Evolutionary conservation across 139 green algal genomes (phyloP), one percentile per base, ranked within the genome.

Genomic region (Astrephomene gubernaculifera): DNA sequence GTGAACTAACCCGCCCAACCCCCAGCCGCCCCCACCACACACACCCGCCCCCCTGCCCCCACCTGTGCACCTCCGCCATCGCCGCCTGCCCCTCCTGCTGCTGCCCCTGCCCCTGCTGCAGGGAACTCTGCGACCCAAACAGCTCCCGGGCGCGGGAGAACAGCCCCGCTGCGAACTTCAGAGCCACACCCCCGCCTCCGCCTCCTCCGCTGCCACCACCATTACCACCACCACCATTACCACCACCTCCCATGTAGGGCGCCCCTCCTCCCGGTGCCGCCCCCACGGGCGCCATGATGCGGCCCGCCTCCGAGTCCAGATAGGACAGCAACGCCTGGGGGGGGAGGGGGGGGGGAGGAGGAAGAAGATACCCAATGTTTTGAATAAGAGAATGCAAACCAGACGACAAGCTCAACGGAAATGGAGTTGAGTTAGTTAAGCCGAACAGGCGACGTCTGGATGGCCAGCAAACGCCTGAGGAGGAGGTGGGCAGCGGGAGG

Each of bases 231-330:
- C 49, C 49, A 2, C 27, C 53, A 3, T 41, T 31, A 19, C 14
- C 36, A 52, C 21, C 39, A 29, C 54, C 38, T 41, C 39, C 67
- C 75, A 33, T 43, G 31, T 14, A 65, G 43, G 38, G 74, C 81
- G 31, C 83, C 67, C 79, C 83, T 72, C 78, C 68, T 45, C 35
- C 80, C 44, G 44, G 49, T 12, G 44, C 67, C 1, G 79, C 79
- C 33, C 63, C 64, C 1, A 85, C 35, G 35, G 79, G 63, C 2
- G 44, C 79, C 79, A 85, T 85, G 44, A 85, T 74, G 44, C 90
- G 85, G 0, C 84, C 82, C 25, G 90, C 88, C 52, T 95, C 92
- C 2, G 89, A 38, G 33, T 96, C 92, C 21, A 96, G 87, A 45
- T 94, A 95, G 0, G 83, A 44, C 35, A 96, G 84, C n/a, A 96